These are phyloP conservation scores for Leccinum subgranulosum DNA, from an alignment of 768 basidiomycete genomes.

Conservation along the genomic window DNA sequence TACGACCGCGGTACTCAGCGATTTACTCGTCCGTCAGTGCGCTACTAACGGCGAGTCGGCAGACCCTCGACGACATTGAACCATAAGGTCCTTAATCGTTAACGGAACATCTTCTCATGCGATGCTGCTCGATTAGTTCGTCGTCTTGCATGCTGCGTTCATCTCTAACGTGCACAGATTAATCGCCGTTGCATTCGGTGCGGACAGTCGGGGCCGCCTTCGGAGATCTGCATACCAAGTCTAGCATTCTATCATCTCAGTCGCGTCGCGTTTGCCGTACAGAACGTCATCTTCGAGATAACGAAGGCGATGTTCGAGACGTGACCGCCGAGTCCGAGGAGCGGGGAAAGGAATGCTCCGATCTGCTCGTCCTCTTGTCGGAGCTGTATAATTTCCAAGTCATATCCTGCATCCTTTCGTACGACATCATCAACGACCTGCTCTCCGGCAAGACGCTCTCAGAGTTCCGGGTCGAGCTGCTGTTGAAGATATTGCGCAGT, in stretches of 20 bases:
- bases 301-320: constrained; percentile 14
- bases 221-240: not conserved
- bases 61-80: constrained; percentile 11
- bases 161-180: constrained; percentile 78
- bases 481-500: constrained; percentile 86
- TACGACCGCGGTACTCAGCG: no score
- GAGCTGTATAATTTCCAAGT: constrained; percentile 99
- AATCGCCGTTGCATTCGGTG: constrained; percentile 87
- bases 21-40: no score
- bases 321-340: constrained; percentile 31
- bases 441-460: constrained; percentile 45
- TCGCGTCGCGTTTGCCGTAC: constrained; percentile 69
- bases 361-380: constrained; percentile 81
- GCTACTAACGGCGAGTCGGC: no score
- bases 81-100: constrained; percentile 59
- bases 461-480: constrained; percentile 81
- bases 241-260: constrained; percentile 36
- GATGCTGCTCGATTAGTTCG: constrained; percentile 83
- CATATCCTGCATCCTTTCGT: constrained; percentile 82
- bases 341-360: constrained; percentile 83
- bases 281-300: constrained; percentile 50
- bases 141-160: constrained; percentile 84
- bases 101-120: constrained; percentile 78
- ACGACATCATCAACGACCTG: constrained; percentile 81
- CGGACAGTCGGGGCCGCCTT: constrained; percentile 18